Percentiles rank a stretch among this genome's conserved stretches.
These are phyloP conservation scores for Coniochaeta ligniaria DNA, from an alignment of 2,329 filamentous ascomycete species.

Conservation along the genomic window DNA sequence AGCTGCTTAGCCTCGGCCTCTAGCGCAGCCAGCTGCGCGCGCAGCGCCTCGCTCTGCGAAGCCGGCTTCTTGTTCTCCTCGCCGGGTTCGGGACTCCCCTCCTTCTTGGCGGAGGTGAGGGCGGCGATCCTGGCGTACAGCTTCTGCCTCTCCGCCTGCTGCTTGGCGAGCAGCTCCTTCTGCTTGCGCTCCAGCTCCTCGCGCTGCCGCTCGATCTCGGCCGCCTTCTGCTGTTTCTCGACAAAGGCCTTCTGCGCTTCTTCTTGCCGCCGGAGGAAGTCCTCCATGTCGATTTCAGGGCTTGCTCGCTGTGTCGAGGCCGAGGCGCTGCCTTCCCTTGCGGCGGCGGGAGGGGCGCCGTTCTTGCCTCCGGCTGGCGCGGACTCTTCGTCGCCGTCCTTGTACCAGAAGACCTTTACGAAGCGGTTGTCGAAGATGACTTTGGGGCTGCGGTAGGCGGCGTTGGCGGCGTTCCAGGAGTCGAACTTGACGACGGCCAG, in stretches of 20 bases:
- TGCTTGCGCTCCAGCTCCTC: conserved; percentile 60
- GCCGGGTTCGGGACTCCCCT: conserved; percentile 10
- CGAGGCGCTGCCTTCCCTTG: not conserved
- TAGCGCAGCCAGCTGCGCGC: conserved; percentile 63
- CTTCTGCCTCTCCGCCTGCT: conserved; percentile 57
- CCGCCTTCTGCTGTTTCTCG: conserved; percentile 54
- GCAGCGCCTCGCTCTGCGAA: conserved; percentile 56
- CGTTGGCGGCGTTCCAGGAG: conserved; percentile 57
- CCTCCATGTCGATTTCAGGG: conserved; percentile 57
- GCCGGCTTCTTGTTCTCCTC: conserved; percentile 18
- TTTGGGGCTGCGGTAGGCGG: conserved; percentile 69
- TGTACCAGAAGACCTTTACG: conserved; percentile 77
- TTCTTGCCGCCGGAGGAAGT: conserved; percentile 60
- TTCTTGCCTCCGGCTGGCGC: conserved; percentile 6
- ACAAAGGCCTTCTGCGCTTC: conserved; percentile 65
- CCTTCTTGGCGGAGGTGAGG: conserved; percentile 12
- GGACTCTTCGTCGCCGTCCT: conserved; percentile 33
- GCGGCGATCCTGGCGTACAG: conserved; percentile 55
- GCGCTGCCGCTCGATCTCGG: conserved; percentile 54
- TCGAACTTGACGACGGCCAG: conserved; percentile 65
- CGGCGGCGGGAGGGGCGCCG: conserved; percentile 4
- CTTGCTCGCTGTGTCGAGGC: not conserved
- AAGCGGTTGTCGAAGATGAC: conserved; percentile 81
- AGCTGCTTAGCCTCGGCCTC: conserved; percentile 65
- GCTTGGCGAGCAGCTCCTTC: conserved; percentile 52